Base-by-base conservation (phyloP, 2,329 filamentous ascomycete species). In the Beauveria sp. region DNA sequence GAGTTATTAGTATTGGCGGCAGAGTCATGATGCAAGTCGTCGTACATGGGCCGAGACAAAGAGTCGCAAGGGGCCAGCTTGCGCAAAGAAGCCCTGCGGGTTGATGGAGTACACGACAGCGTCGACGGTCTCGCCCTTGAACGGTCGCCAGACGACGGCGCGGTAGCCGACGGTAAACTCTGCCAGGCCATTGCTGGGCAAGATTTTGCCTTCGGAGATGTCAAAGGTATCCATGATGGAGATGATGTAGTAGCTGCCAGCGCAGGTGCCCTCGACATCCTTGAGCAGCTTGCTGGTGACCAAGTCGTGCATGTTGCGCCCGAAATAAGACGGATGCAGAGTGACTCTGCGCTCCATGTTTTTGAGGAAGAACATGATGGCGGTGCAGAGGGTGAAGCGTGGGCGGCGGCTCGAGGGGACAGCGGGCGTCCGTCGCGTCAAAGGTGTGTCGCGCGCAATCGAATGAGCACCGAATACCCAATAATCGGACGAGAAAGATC, bases 91-190 rank as follows among this genome's bases (percentile, higher is more conserved):
- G 55, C 91, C 94, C 67, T 94, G 90, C 30, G 88, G 87, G 72
- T 97, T 96, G 68, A 97, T 91, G 28, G 89, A 93, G 66, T 88
- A 90, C 62, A 97, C 93, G 67, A 96, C 87, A 47, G 92, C 93
- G 80, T 99, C 94, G 70, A 97, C 94, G 74, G 94, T 96, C 82
- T 99, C 94, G 70, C 94, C 93, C 76, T 94, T 93, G 81, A 97
- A 99, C 12, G 94, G 94, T 70, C 93, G 86, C 93, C 93, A 99
- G 62, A 99, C 91, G 63, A 99, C 93, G 58, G 94, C 94, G 63
- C 92, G 90, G 73, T 97, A 99, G 69, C 90, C 87, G 53, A 99
- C 92, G 0, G 90, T 96, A 72, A 97, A 99, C 75, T 97, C 91
- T 22, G 94, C 93, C 67, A 96, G 83, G 10, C 92, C 94, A 64